These are phyloP conservation scores for Phalaenopsis hybrid DNA, from an alignment of 116 monocot species.

Conservation along the genomic window DNA sequence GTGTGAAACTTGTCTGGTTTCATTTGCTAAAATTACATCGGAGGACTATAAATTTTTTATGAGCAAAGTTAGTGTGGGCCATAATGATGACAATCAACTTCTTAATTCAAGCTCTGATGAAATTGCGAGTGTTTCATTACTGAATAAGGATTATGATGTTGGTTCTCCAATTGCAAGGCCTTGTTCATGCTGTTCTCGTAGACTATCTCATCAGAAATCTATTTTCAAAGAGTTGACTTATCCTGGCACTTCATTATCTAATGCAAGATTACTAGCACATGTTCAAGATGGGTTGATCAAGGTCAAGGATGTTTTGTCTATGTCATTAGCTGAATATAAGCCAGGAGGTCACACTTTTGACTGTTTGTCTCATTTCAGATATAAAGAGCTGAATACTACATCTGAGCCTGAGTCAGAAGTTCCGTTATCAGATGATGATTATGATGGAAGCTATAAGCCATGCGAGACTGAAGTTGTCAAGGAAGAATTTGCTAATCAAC, in stretches of 20 bases:
- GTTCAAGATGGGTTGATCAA: not conserved
- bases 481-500: slow-evolving; percentile 7
- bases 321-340: slow-evolving; percentile 9
- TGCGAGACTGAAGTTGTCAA: slow-evolving; percentile 4
- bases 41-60: slow-evolving; percentile 29
- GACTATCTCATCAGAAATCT: slow-evolving; percentile 19
- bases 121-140: slow-evolving; percentile 24
- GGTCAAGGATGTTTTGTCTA: slow-evolving; percentile 8
- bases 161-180: slow-evolving; percentile 10
- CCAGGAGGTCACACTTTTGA: slow-evolving; percentile 21
- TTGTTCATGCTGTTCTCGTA: slow-evolving; percentile 56
- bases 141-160: slow-evolving; percentile 15
- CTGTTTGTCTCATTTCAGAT: slow-evolving; percentile 35
- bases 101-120: slow-evolving; percentile 1
- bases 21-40: slow-evolving; percentile 31
- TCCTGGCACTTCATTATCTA: not conserved
- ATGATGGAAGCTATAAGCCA: not conserved
- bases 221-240: not conserved
- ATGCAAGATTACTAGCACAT: not conserved
- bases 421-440: slow-evolving; percentile 2
- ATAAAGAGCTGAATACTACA: slow-evolving; percentile 22
- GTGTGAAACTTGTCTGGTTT: slow-evolving; percentile 53
- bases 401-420: slow-evolving; percentile 22
- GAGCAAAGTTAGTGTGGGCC: slow-evolving; percentile 22
- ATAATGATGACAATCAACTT: slow-evolving; percentile 6